phyloP scores from a whole-genome alignment of 768 basidiomycete genomes.

The Suillus hirtellus region DNA sequence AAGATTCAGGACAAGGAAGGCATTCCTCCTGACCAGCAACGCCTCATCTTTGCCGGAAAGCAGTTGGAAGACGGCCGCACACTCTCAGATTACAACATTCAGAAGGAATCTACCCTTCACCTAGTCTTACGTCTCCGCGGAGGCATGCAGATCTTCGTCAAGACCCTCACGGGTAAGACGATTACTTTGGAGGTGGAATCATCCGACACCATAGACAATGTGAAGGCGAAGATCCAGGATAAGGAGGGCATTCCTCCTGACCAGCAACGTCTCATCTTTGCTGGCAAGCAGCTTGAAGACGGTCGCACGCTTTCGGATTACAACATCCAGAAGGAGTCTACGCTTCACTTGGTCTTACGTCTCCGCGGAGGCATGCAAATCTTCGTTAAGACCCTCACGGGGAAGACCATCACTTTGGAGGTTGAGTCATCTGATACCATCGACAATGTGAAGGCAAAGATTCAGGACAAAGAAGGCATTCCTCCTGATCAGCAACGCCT shows the following conservation, averaged over 20 bases:
- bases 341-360: conserved; percentile 68
- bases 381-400: conserved; percentile 71
- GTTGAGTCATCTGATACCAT: conserved; percentile 78
- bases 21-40: conserved; percentile 83
- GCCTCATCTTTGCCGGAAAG: conserved; percentile 91
- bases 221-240: conserved; percentile 78
- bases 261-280: conserved; percentile 78
- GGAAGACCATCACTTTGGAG: conserved; percentile 76
- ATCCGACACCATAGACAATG: conserved; percentile 75
- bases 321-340: conserved; percentile 75
- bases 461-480: conserved; percentile 81
- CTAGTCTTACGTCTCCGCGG: conserved; percentile 74
- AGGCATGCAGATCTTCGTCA: conserved; percentile 73
- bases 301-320: conserved; percentile 78
- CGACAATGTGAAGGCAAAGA: conserved; percentile 76
- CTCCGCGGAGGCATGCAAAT: conserved; percentile 80
- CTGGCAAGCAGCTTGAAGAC: conserved; percentile 78
- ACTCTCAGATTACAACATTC: conserved; percentile 77
- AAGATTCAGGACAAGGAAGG: conserved; percentile 86
- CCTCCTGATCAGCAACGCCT: conserved; percentile 77
- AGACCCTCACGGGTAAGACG: conserved; percentile 75
- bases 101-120: conserved; percentile 81
- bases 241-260: conserved; percentile 82
- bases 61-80: conserved; percentile 94
- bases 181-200: conserved; percentile 78